Evolutionary conservation across 768 basidiomycete genomes (phyloP).

Genomic region (Boletus fagicola): DNA sequence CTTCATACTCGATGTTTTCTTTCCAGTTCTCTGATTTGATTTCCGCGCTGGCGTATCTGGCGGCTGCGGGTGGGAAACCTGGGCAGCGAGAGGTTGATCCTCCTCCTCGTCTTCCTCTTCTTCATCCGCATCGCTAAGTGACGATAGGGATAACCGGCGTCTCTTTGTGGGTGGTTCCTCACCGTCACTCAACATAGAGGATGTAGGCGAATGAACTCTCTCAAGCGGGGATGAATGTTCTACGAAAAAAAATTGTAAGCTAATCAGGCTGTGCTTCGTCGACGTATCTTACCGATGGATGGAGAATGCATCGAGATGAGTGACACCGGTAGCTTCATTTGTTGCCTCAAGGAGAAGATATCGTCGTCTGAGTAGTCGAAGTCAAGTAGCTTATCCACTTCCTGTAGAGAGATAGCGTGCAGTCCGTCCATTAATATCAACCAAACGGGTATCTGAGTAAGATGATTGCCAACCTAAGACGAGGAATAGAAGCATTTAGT

Average conservation of each 20-base stretch:
- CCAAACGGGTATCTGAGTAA: conserved; percentile 14
- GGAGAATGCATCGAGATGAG: conserved; percentile 49
- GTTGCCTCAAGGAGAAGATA: conserved; percentile 64
- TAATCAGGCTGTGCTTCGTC: not conserved
- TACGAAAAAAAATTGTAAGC: conserved; percentile 19
- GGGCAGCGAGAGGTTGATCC: conserved; percentile 53
- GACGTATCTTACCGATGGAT: conserved; percentile 47
- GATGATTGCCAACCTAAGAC: conserved; percentile 24
- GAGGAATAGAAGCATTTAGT: conserved; percentile 15
- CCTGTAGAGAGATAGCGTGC: conserved; percentile 44
- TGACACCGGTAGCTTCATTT: conserved; percentile 58
- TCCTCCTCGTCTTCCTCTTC: conserved; percentile 58
- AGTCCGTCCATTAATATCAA: conserved; percentile 11
- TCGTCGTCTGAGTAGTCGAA: conserved; percentile 74
- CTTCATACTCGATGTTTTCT: conserved; percentile 57
- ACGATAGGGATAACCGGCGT: conserved; percentile 56
- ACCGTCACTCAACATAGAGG: conserved; percentile 46
- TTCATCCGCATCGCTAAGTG: conserved; percentile 43
- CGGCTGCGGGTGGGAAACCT: conserved; percentile 35
- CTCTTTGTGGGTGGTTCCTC: conserved; percentile 51
- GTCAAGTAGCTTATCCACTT: conserved; percentile 71
- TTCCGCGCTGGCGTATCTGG: conserved; percentile 33
- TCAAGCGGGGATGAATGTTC: conserved; percentile 23
- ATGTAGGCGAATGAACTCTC: conserved; percentile 25
- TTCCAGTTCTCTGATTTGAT: conserved; percentile 46